Evolutionary conservation across 2,329 filamentous ascomycete species (phyloP).

Genomic region (Ploettnerulaceae sp.): DNA sequence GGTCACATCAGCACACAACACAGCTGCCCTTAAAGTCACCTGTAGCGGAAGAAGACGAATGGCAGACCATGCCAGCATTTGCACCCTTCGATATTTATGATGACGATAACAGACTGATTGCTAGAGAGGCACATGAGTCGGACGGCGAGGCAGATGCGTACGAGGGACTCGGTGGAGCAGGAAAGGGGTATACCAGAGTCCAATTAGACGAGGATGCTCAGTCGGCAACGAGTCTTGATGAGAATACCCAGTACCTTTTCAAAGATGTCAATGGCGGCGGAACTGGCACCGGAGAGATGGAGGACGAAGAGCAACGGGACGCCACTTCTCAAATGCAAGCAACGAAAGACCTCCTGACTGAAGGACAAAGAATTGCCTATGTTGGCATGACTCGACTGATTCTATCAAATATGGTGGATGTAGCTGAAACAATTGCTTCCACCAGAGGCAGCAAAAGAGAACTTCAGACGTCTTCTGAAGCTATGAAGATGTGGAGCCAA

Average conservation of each 20-base stretch:
- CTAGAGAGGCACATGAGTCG: conserved; percentile 67
- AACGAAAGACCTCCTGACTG: conserved; percentile 90
- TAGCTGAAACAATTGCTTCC: conserved; percentile 55
- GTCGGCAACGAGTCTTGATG: conserved; percentile 93
- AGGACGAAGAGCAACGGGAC: conserved; percentile 80
- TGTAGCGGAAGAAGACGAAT: conserved; percentile 62
- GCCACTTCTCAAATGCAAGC: conserved; percentile 87
- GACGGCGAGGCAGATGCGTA: conserved; percentile 68
- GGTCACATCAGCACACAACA: conserved; percentile 78
- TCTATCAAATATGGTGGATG: conserved; percentile 70
- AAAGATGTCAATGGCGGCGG: conserved; percentile 59
- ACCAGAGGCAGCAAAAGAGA: conserved; percentile 67
- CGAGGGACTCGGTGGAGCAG: conserved; percentile 75
- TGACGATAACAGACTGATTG: conserved; percentile 83
- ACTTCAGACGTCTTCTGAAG: conserved; percentile 64
- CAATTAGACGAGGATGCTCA: conserved; percentile 90
- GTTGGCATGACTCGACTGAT: conserved; percentile 83
- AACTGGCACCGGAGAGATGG: conserved; percentile 52
- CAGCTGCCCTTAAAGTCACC: conserved; percentile 45
- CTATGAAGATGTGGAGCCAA: conserved; percentile 92
- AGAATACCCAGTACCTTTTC: conserved; percentile 95
- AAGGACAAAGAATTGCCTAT: conserved; percentile 93
- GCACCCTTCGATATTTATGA: conserved; percentile 94
- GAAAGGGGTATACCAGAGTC: conserved; percentile 94
- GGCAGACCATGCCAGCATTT: conserved; percentile 93